Evolutionary conservation across 2,329 filamentous ascomycete genomes (phyloP), one percentile per base, ranked within the genome.

Genomic region (Fusarium keratoplasticum): DNA sequence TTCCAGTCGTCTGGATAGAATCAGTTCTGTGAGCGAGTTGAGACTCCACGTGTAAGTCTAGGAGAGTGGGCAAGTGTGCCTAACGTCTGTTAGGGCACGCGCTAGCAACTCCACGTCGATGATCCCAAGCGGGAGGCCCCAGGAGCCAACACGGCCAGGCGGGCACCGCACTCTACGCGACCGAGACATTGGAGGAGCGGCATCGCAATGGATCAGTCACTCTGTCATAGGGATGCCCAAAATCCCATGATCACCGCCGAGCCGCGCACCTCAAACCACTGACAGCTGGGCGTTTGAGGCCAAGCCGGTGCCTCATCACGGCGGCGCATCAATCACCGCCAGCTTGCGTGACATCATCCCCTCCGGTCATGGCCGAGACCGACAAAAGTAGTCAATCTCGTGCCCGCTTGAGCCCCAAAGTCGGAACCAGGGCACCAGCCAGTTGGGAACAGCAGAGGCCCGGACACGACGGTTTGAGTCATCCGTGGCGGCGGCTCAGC

Each of bases 401-500:
- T 74, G 59, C 33, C 27, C 42, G 61, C 60, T 69, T 74, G 71
- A 73, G 71, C 71, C 71, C 71, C 68, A 71, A 74, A 63, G 42
- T 31, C 59, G 59, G 68, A 42, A 62, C 47, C 68, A 35, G 58
- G 61, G 57, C 60, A 65, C 61, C 65, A 67, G 59, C 72, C 65
- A 72, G 72, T 70, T 70, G 72, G 65, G 60, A 69, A 50, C 50
- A 55, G 50, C 59, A 25, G 72, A 75, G 61, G 72, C 29, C 65
- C 61, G 72, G 55, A 55, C 36, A 40, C 20, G 38, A 44, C 33
- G 31, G 35, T 22, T 75, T 64, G 69, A 75, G 69, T 69, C 65
- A 74, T 72, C 65, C 50, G 65, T 74, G 71, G 72, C 64, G 71
- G 72, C 72, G 72, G 72, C 71, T 74, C 72, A 74, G 72, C 44